These are phyloP conservation scores for Aplosporella prunicola DNA, from an alignment of 2,329 filamentous ascomycete species.

Conservation along the genomic window DNA sequence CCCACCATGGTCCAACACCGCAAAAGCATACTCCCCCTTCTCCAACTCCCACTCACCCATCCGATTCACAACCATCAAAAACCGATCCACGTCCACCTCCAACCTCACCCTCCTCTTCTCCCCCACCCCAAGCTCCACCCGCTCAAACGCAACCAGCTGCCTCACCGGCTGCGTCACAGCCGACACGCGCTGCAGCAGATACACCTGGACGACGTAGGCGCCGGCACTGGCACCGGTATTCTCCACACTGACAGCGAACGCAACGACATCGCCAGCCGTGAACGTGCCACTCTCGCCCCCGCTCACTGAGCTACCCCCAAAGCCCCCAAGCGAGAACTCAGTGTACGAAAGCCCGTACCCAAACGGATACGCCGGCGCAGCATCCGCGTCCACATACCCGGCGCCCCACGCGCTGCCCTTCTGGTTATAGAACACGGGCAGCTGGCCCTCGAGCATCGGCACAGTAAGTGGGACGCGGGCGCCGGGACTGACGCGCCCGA, in stretches of 20 bases:
- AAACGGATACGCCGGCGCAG: slow-evolving; percentile 69
- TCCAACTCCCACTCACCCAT: slow-evolving; percentile 37
- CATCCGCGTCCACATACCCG: slow-evolving; percentile 2
- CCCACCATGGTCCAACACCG: slow-evolving; percentile 34
- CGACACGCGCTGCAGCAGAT: slow-evolving; percentile 32
- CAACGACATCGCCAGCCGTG: slow-evolving; percentile 21
- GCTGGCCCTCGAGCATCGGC: slow-evolving; percentile 59
- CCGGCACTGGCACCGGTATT: slow-evolving; percentile 28
- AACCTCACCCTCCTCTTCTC: slow-evolving; percentile 24
- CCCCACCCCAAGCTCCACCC: slow-evolving; percentile 30
- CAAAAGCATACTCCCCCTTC: slow-evolving; percentile 35
- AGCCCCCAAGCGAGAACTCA: slow-evolving; percentile 49
- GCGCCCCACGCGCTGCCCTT: slow-evolving; percentile 72
- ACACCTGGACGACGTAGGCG: slow-evolving; percentile 34
- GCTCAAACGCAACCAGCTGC: slow-evolving; percentile 36
- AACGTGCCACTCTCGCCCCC: slow-evolving; percentile 16
- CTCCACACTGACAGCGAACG: slow-evolving; percentile 25
- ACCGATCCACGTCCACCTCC: slow-evolving; percentile 34
- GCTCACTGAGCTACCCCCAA: not conserved
- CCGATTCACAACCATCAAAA: slow-evolving; percentile 35
- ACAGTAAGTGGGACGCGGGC: slow-evolving; percentile 83
- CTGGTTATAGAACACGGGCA: slow-evolving; percentile 80
- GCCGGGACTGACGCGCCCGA: slow-evolving; percentile 65
- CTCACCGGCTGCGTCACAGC: slow-evolving; percentile 34
- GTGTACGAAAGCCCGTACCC: slow-evolving; percentile 81